phyloP scores from a whole-genome alignment of 192 early-diverging fungal species.

The Coemansia sp. region DNA sequence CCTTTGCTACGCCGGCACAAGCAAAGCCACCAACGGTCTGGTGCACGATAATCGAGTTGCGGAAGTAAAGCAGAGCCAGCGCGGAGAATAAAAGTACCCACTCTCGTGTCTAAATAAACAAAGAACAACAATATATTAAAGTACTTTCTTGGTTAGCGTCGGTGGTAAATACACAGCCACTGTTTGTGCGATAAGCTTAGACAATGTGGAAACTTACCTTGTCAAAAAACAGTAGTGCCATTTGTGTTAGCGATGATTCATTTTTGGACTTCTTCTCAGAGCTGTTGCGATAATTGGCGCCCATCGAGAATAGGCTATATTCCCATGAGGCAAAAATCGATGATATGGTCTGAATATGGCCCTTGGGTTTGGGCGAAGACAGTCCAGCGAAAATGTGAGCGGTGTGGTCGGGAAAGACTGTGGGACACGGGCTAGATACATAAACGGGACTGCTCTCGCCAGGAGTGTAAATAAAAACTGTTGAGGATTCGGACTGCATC shows the following conservation, averaged over 20 bases:
- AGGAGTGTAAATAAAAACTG: constrained; percentile 1
- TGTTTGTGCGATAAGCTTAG: background rate
- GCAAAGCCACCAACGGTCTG: constrained; percentile 18
- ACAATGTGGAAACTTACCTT: constrained; percentile 11
- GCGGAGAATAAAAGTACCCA: constrained; percentile 19
- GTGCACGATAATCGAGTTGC: constrained; percentile 22
- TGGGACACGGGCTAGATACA: background rate
- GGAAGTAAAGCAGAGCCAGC: constrained; percentile 33
- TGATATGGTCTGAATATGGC: background rate
- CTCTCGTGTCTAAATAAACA: constrained; percentile 34
- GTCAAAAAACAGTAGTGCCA: constrained; percentile 21
- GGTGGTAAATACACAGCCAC: background rate
- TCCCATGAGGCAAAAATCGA: background rate
- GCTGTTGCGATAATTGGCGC: constrained; percentile 1
- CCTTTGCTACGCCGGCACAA: constrained; percentile 29
- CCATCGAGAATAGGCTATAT: constrained; percentile 3
- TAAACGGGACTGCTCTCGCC: constrained; percentile 5
- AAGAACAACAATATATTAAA: background rate
- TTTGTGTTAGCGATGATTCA: background rate
- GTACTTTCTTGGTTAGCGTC: background rate
- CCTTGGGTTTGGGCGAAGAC: constrained; percentile 3
- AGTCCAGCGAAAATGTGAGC: background rate
- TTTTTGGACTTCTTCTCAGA: background rate
- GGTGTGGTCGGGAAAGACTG: background rate
- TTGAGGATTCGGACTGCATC: constrained; percentile 1